A percentile compares a stretch with the other conserved stretches of the same genome.
phyloP scores from a whole-genome alignment of 495 filamentous ascomycete genomes.

The Talaromyces ruber region DNA sequence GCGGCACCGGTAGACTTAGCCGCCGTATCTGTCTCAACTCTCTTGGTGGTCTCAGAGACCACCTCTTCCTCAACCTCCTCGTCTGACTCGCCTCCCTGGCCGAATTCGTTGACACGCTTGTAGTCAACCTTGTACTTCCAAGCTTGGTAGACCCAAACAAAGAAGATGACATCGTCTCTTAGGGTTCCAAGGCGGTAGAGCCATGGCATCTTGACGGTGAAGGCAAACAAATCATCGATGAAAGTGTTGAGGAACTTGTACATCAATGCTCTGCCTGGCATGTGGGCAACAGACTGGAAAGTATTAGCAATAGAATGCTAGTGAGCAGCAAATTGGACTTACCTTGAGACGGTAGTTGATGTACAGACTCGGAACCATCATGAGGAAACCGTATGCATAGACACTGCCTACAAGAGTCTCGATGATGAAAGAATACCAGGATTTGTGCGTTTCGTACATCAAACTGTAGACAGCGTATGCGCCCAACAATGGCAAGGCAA shows the following conservation, averaged over 20 bases:
- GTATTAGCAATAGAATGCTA: conserved; percentile 10
- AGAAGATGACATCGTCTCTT: conserved; percentile 95
- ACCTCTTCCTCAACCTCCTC: conserved; percentile 49
- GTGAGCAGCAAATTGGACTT: conserved; percentile 7
- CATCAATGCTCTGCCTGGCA: conserved; percentile 91
- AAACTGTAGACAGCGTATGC: conserved; percentile 89
- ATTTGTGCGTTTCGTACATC: conserved; percentile 92
- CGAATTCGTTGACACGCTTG: conserved; percentile 92
- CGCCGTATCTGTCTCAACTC: conserved; percentile 24
- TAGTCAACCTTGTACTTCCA: conserved; percentile 92
- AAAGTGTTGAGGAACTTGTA: conserved; percentile 90
- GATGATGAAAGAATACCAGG: conserved; percentile 91
- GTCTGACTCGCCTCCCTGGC: conserved; percentile 87
- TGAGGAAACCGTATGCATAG: conserved; percentile 96
- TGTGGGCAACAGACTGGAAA: conserved; percentile 74
- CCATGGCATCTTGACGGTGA: conserved; percentile 98
- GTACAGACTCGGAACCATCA: conserved; percentile 97
- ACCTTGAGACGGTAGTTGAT: conserved; percentile 96
- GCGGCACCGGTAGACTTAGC: conserved; percentile 12
- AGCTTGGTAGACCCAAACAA: conserved; percentile 93
- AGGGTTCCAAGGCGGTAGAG: conserved; percentile 92
- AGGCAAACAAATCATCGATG: conserved; percentile 86
- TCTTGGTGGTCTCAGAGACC: conserved; percentile 21
- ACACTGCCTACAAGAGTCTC: conserved; percentile 91
- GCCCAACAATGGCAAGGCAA: conserved; percentile 78